Conservation (phyloP, 371 early-diverging fungal genomes). For the Mortierella sp. region DNA sequence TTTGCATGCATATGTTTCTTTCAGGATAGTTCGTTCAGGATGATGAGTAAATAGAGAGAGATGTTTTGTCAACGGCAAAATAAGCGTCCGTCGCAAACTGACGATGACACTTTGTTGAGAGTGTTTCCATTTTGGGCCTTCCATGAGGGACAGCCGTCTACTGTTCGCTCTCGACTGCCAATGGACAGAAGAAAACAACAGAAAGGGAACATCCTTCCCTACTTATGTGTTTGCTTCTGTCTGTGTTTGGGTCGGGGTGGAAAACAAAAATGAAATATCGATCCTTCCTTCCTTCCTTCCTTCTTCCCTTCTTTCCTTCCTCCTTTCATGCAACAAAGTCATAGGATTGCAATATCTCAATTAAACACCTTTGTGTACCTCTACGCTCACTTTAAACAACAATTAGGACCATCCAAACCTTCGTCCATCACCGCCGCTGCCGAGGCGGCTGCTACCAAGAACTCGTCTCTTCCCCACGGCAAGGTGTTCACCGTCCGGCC, state of each 20-base stretch:
- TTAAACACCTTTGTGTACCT: neutral
- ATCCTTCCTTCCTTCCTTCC: neutral
- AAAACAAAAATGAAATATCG: neutral
- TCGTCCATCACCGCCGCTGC: constrained; percentile 17
- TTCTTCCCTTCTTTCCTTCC: too few relatives aligned
- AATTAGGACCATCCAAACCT: neutral
- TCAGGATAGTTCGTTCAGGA: neutral
- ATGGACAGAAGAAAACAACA: constrained; percentile 17
- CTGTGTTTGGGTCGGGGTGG: constrained; percentile 3
- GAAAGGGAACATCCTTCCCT: neutral
- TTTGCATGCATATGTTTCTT: neutral
- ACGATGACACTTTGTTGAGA: neutral
- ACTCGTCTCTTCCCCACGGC: constrained; percentile 41
- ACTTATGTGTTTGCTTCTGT: neutral
- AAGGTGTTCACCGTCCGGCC: constrained; percentile 64
- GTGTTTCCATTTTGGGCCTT: constrained; percentile 13
- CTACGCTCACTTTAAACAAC: neutral
- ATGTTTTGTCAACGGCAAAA: neutral
- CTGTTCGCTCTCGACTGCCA: constrained; percentile 35
- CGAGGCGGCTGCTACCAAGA: constrained; percentile 15
- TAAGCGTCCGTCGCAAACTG: neutral
- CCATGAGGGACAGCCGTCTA: neutral
- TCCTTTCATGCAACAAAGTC: too few relatives aligned
- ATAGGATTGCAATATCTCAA: too few relatives aligned
- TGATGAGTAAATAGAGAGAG: neutral